Conservation (phyloP, 805 yeast genomes). For the Myxozyma monticola region DNA sequence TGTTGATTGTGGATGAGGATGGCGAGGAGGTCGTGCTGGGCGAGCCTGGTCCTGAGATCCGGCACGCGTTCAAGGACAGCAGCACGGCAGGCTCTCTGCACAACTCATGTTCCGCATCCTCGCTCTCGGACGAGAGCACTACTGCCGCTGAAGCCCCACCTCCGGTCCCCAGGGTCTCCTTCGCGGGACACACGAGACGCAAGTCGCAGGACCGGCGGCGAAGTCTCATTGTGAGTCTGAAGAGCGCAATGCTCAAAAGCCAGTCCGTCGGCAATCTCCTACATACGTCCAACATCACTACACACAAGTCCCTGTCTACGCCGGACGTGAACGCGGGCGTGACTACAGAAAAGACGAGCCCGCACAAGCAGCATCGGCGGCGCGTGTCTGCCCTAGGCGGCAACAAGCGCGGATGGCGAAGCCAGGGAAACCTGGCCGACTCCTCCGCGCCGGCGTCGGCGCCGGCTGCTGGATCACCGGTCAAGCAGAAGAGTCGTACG, state of each 20-base stretch:
- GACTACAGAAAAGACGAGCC: too few relatives aligned
- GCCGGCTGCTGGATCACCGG: too few relatives aligned
- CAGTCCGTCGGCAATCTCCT: constrained; percentile 19
- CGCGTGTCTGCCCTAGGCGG: constrained; percentile 1
- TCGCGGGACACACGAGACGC: not conserved
- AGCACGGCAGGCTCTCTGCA: constrained; percentile 11
- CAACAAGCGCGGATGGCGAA: constrained; percentile 9
- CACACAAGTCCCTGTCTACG: too few relatives aligned
- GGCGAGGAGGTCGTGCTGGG: constrained; percentile 31
- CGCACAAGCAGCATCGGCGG: too few relatives aligned
- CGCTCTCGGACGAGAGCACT: constrained; percentile 9
- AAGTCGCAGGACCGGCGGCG: constrained; percentile 12
- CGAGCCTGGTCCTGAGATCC: constrained; percentile 39
- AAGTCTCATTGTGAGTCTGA: constrained; percentile 10
- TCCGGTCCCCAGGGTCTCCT: not conserved
- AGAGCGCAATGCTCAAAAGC: constrained; percentile 21
- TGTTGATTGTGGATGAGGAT: constrained; percentile 16
- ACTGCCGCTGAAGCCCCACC: not conserved
- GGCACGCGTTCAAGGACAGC: constrained; percentile 8
- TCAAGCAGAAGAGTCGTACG: too few relatives aligned
- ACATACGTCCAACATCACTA: not conserved
- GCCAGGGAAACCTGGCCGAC: constrained; percentile 11
- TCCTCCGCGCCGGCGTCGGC: constrained; percentile 2
- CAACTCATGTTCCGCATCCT: constrained; percentile 14
- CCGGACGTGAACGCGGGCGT: too few relatives aligned